phyloP scores from a whole-genome alignment of 169 alveolate species.

The Plasmodium berghei region DNA sequence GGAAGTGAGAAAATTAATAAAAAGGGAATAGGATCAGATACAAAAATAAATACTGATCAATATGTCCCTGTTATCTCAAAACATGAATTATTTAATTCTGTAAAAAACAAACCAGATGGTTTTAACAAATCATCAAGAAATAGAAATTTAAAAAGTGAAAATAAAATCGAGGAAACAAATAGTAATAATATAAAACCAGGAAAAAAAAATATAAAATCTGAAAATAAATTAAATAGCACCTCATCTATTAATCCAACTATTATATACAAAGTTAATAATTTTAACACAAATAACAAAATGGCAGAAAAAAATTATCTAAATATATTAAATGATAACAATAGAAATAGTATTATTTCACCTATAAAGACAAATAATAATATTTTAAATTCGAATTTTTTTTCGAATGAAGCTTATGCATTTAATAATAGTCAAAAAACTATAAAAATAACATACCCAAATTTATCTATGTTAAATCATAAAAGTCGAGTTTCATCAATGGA shows the following conservation, averaged over 20 bases:
- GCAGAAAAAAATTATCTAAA: constrained; percentile 10
- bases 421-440: constrained; percentile 5
- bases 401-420: not conserved
- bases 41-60: too few species aligned
- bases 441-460: constrained; percentile 17
- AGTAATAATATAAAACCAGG: not conserved
- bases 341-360: not conserved
- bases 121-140: not conserved
- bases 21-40: too few species aligned
- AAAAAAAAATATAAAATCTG: not conserved
- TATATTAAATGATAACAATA: not conserved
- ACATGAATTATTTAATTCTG: constrained; percentile 31
- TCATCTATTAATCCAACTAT: not conserved
- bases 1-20: not conserved
- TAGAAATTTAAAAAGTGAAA: not conserved
- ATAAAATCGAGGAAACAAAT: not conserved
- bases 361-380: not conserved
- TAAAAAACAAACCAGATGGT: constrained; percentile 2
- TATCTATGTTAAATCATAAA: constrained; percentile 56
- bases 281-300: not conserved
- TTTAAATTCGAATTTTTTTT: not conserved
- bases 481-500: constrained; percentile 65
- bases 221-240: not conserved
- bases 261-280: not conserved
- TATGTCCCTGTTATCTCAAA: constrained; percentile 36